These are phyloP conservation scores for Linnemannia exigua DNA, from an alignment of 192 early-diverging fungal species.

Conservation along the genomic window DNA sequence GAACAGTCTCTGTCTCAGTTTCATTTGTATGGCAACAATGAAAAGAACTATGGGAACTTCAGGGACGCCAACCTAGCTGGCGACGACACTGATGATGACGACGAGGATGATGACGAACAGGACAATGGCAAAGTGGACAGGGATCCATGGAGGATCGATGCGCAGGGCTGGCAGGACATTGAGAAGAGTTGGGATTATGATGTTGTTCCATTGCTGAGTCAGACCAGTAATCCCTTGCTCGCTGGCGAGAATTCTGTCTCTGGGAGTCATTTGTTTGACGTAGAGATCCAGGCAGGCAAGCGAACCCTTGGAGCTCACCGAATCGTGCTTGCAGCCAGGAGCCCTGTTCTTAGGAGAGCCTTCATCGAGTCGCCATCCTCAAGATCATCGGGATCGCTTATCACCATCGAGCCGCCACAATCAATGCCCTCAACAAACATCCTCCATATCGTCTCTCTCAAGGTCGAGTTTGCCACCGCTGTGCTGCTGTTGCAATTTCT, in stretches of 20 bases:
- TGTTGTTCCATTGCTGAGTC: slow-evolving; percentile 33
- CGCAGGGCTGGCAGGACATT: slow-evolving; percentile 41
- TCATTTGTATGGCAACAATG: slow-evolving; percentile 42
- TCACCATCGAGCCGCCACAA: slow-evolving; percentile 4
- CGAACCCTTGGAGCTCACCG: slow-evolving; percentile 61
- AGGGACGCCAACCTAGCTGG: neutral
- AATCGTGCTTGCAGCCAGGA: slow-evolving; percentile 61
- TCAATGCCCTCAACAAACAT: neutral
- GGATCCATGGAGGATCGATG: slow-evolving; percentile 38
- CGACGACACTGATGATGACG: neutral
- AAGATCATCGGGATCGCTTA: slow-evolving; percentile 20
- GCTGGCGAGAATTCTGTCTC: slow-evolving; percentile 19
- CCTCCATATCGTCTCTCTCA: slow-evolving; percentile 27
- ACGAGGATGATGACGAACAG: slow-evolving; percentile 42
- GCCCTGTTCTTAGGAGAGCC: slow-evolving; percentile 46
- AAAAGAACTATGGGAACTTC: slow-evolving; percentile 29
- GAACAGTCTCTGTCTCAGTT: slow-evolving; percentile 54
- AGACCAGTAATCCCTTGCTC: neutral
- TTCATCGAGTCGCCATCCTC: slow-evolving; percentile 24
- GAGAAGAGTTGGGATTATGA: slow-evolving; percentile 52
- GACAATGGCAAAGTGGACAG: neutral
- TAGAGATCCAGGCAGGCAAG: slow-evolving; percentile 59
- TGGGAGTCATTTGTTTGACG: slow-evolving; percentile 58
- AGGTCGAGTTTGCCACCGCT: slow-evolving; percentile 54
- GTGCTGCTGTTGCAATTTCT: slow-evolving; percentile 66